Evolutionary conservation across 78 protist species (phyloP).

Genomic region (Dictyostelium intermedium): DNA sequence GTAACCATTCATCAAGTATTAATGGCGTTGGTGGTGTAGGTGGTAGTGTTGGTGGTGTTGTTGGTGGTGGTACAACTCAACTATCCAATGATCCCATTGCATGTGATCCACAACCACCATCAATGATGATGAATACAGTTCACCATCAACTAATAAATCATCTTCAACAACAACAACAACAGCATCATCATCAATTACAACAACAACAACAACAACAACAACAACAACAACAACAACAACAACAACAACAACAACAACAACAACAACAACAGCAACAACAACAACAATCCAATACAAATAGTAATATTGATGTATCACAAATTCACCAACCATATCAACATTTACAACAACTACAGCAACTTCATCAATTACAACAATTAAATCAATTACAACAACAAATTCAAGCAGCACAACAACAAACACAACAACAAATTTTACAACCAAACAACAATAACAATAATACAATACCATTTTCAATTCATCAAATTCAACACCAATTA

Average conservation of each 20-base stretch:
- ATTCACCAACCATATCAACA: not conserved
- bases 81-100: not conserved
- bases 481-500: not conserved
- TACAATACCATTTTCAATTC: not conserved
- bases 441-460: not conserved
- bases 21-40: not conserved
- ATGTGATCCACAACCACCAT: constrained; percentile 12
- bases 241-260: constrained; percentile 34
- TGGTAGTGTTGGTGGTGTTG: not conserved
- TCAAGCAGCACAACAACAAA: not conserved
- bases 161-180: constrained; percentile 32
- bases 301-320: not conserved
- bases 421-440: not conserved
- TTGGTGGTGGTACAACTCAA: not conserved
- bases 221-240: constrained; percentile 6
- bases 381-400: not conserved
- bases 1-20: not conserved
- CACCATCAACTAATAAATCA: constrained; percentile 58
- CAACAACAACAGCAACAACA: constrained; percentile 29
- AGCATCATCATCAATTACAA: not conserved
- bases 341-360: constrained; percentile 9
- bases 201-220: not conserved
- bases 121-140: constrained; percentile 37
- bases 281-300: not conserved
- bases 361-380: constrained; percentile 1